Conservation (phyloP, 148 eudicot genomes). For the Rhododendron molle region DNA sequence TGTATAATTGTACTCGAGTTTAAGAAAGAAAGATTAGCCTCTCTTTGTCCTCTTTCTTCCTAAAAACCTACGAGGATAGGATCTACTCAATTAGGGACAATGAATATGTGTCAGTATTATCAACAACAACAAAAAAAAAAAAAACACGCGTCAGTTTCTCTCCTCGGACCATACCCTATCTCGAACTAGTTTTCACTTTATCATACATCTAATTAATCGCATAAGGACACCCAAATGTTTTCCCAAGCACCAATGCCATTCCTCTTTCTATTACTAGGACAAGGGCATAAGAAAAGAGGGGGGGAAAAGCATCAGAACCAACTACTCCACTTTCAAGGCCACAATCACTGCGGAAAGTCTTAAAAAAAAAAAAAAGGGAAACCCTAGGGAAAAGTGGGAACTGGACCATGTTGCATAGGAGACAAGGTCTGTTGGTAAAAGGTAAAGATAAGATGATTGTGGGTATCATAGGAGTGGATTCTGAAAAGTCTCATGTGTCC, state of each 20-base stretch:
- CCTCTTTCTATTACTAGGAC: background rate
- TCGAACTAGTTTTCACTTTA: background rate
- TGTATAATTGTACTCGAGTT: background rate
- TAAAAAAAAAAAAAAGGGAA: background rate
- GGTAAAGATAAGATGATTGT: background rate
- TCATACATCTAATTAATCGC: background rate
- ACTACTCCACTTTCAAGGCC: background rate
- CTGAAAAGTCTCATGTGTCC: constrained; percentile 11
- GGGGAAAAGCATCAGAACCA: background rate
- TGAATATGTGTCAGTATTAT: too few relatives aligned
- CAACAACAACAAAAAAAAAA: too few relatives aligned
- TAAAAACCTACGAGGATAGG: background rate
- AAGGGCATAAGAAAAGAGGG: background rate
- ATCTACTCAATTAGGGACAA: background rate
- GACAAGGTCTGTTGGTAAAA: background rate
- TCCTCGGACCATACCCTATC: background rate
- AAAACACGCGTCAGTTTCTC: background rate
- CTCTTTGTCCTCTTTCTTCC: background rate
- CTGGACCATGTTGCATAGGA: background rate
- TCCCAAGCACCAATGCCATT: background rate
- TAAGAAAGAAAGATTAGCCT: background rate
- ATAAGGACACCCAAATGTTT: background rate
- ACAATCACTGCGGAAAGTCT: background rate
- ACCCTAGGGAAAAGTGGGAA: background rate
- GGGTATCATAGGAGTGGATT: background rate